Conservation (phyloP, 441 rosid genomes). For the Pelargonium fulgidum region DNA sequence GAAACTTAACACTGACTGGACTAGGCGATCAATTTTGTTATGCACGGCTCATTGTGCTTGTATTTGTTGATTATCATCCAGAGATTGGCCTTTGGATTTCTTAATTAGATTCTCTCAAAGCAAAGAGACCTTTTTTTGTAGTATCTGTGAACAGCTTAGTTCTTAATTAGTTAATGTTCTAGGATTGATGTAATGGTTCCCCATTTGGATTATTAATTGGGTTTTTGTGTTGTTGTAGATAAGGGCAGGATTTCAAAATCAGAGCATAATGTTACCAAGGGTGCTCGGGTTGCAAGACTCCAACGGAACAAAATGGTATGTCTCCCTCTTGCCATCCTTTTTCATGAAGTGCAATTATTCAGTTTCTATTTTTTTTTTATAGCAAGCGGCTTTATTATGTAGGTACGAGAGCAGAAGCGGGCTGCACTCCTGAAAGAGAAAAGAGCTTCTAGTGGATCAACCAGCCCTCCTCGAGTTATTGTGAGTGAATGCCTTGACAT, state of each 20-base stretch:
- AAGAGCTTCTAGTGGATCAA: constrained; percentile 53
- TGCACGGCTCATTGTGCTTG: background rate
- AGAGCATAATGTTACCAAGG: constrained; percentile 47
- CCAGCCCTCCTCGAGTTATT: constrained; percentile 71
- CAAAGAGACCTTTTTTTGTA: background rate
- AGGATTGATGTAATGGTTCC: background rate
- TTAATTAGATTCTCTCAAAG: background rate
- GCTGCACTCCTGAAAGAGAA: constrained; percentile 72
- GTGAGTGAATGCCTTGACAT: constrained; percentile 35
- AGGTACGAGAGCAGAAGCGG: constrained; percentile 79
- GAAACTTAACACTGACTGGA: background rate
- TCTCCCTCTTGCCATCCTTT: background rate
- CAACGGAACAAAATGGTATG: constrained; percentile 78
- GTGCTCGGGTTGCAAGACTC: constrained; percentile 64
- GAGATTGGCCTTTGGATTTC: background rate
- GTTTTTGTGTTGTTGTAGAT: constrained; percentile 32
- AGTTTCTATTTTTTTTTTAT: background rate
- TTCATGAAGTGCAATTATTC: background rate
- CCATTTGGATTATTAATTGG: background rate
- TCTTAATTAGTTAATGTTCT: background rate
- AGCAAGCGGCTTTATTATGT: constrained; percentile 11
- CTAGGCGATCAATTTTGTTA: background rate
- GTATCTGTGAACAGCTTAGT: background rate
- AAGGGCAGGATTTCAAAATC: constrained; percentile 56
- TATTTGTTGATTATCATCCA: background rate